phyloP scores from a whole-genome alignment of 2,329 filamentous ascomycete species.

The Basipetospora sp. region DNA sequence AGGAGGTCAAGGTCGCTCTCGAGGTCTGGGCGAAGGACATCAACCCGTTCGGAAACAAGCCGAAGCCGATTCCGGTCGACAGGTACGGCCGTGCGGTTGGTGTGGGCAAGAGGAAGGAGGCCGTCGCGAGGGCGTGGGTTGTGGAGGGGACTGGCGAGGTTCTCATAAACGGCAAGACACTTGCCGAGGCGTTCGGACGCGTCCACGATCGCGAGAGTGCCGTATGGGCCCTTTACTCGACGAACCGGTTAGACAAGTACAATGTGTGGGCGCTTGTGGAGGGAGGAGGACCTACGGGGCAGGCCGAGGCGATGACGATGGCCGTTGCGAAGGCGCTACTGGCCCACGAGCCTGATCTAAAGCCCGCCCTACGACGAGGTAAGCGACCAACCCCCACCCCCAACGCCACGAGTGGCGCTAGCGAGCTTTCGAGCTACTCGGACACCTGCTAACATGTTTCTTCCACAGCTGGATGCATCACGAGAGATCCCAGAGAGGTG shows the following conservation, averaged over 20 bases:
- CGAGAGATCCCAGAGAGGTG: conserved; percentile 77
- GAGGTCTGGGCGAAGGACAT: conserved; percentile 58
- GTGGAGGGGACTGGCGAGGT: conserved; percentile 89
- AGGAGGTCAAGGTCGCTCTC: conserved; percentile 51
- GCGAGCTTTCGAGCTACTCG: conserved; percentile 6
- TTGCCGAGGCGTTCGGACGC: conserved; percentile 68
- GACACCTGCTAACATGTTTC: conserved; percentile 2
- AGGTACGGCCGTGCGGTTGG: conserved; percentile 63
- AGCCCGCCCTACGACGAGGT: conserved; percentile 79
- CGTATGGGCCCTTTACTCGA: conserved; percentile 75
- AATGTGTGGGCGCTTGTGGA: conserved; percentile 78
- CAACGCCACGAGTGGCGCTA: background rate
- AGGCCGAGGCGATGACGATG: conserved; percentile 86
- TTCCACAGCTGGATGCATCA: conserved; percentile 70
- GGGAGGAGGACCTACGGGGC: conserved; percentile 84
- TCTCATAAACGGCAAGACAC: conserved; percentile 74
- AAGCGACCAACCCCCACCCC: conserved; percentile 22
- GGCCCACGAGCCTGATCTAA: conserved; percentile 83
- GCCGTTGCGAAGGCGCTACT: conserved; percentile 77
- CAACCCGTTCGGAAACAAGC: conserved; percentile 51
- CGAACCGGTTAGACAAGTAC: conserved; percentile 81
- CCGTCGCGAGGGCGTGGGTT: conserved; percentile 68
- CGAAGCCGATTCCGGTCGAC: conserved; percentile 55
- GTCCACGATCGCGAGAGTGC: conserved; percentile 90
- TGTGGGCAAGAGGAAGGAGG: conserved; percentile 75